phyloP scores from a whole-genome alignment of 2,329 filamentous ascomycete species.

The Paramyrothecium roridum region DNA sequence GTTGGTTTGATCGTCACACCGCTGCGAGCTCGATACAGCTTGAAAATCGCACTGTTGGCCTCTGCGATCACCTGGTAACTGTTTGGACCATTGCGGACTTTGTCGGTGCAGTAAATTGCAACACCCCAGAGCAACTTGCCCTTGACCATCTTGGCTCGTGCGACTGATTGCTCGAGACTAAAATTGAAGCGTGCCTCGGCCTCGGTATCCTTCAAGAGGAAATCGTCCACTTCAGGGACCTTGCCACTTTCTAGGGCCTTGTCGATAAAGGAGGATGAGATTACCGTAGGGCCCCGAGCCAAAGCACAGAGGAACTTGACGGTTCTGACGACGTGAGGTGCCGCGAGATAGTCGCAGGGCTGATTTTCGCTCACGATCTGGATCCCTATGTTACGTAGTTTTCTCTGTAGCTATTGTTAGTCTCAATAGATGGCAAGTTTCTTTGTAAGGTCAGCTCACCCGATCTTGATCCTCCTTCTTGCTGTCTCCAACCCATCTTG shows the following conservation, averaged over 20 bases:
- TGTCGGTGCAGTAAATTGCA: constrained; percentile 79
- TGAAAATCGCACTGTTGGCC: constrained; percentile 83
- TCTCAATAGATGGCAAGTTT: not conserved
- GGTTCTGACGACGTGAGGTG: constrained; percentile 82
- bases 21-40: constrained; percentile 71
- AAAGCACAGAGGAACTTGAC: constrained; percentile 90
- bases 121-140: constrained; percentile 72
- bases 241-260: constrained; percentile 67
- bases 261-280: constrained; percentile 77
- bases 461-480: constrained; percentile 77
- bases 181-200: constrained; percentile 72
- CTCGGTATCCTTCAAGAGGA: constrained; percentile 66
- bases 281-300: constrained; percentile 73
- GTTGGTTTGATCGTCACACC: constrained; percentile 65
- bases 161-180: constrained; percentile 64
- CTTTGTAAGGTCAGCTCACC: constrained; percentile 48
- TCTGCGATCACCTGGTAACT: constrained; percentile 84
- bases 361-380: constrained; percentile 72
- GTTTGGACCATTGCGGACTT: constrained; percentile 76
- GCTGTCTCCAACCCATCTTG: constrained; percentile 72
- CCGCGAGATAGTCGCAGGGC: constrained; percentile 81
- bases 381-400: constrained; percentile 80
- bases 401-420: constrained; percentile 51
- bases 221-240: constrained; percentile 62
- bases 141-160: constrained; percentile 71